phyloP scores from a whole-genome alignment of 2,329 filamentous ascomycete species.

The Dryadomyces quercivorus region DNA sequence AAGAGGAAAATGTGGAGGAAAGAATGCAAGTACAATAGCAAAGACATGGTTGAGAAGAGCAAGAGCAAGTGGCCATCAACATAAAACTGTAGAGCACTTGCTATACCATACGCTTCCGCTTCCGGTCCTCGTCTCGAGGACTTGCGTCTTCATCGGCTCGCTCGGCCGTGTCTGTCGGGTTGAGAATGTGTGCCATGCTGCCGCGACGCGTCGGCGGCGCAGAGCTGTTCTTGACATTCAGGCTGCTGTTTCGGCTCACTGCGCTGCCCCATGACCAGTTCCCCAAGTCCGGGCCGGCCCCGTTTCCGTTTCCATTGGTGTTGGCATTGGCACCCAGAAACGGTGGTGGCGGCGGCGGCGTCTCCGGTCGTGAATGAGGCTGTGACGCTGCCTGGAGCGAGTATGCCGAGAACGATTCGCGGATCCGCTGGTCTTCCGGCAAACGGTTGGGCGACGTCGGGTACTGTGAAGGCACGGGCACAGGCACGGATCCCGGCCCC shows the following conservation, averaged over 20 bases:
- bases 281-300: background rate
- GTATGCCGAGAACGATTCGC: slow-evolving; percentile 45
- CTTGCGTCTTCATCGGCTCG: slow-evolving; percentile 45
- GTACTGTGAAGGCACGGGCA: slow-evolving; percentile 34
- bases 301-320: slow-evolving; percentile 15
- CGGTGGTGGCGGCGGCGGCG: slow-evolving; percentile 39
- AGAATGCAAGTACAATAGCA: too few species aligned
- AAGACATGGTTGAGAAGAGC: too few species aligned
- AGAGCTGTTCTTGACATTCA: slow-evolving; percentile 41
- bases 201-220: slow-evolving; percentile 43
- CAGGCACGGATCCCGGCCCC: background rate
- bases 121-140: slow-evolving; percentile 42
- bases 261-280: slow-evolving; percentile 1
- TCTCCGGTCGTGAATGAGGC: slow-evolving; percentile 39
- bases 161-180: slow-evolving; percentile 44
- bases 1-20: background rate
- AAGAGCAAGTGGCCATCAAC: too few species aligned
- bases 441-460: slow-evolving; percentile 40
- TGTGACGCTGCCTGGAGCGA: slow-evolving; percentile 33
- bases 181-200: slow-evolving; percentile 53
- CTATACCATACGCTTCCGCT: slow-evolving; percentile 47
- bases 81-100: background rate
- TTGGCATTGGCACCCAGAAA: slow-evolving; percentile 29
- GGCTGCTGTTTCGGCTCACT: slow-evolving; percentile 28
- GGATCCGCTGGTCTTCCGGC: slow-evolving; percentile 41